Conservation (phyloP, 2,329 filamentous ascomycete species). For the Botryotinia narcissicola region DNA sequence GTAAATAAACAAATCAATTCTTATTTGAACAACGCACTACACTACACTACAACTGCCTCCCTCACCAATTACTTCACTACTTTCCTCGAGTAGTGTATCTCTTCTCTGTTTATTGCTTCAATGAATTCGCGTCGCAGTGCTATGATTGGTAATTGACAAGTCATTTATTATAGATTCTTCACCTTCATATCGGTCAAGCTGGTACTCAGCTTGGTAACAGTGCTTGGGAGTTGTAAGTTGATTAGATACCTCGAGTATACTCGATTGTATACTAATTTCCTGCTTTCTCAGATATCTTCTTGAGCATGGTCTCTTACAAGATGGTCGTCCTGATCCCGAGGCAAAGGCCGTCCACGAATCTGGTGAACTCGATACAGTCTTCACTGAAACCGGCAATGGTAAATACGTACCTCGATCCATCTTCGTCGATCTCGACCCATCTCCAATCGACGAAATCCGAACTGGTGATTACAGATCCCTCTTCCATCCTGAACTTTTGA, state of each 20-base stretch:
- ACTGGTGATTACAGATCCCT: constrained; percentile 60
- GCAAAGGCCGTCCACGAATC: constrained; percentile 50
- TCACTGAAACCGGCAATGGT: constrained; percentile 60
- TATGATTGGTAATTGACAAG: constrained; percentile 14
- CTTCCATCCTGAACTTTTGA: constrained; percentile 64
- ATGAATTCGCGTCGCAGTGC: constrained; percentile 15
- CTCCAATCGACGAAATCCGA: constrained; percentile 66
- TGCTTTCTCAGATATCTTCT: constrained; percentile 54
- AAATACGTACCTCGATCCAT: constrained; percentile 69
- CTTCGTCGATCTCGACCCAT: constrained; percentile 65
- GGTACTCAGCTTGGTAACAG: constrained; percentile 66
- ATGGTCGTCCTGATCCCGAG: constrained; percentile 57
- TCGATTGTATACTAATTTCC: neutral
- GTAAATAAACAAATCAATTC: constrained; percentile 22
- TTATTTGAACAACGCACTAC: neutral
- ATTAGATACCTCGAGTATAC: constrained; percentile 12
- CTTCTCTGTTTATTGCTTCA: neutral
- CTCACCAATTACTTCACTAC: neutral
- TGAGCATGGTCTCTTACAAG: constrained; percentile 61
- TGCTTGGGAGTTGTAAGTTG: constrained; percentile 64
- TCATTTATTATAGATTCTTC: constrained; percentile 51
- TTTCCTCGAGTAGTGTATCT: neutral
- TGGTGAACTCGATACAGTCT: constrained; percentile 64
- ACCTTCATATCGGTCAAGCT: constrained; percentile 67
- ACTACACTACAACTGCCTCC: neutral